Percentiles rank a stretch among this genome's conserved stretches.
These are phyloP conservation scores for Uronychia setigera DNA, from an alignment of 73 alveolate species.

Conservation along the genomic window DNA sequence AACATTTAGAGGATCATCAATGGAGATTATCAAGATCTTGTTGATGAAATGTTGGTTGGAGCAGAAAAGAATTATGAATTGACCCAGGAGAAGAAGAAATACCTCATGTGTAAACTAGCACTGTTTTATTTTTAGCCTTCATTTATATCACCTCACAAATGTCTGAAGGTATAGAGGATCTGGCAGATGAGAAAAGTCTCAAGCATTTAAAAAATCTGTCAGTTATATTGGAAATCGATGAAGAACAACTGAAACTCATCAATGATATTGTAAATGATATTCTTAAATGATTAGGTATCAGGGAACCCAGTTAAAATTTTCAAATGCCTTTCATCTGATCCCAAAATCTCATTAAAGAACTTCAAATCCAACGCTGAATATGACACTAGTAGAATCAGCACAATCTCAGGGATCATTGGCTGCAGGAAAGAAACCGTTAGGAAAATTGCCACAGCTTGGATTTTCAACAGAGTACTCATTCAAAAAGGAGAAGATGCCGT, in stretches of 20 bases:
- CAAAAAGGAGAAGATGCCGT: conserved; percentile 9
- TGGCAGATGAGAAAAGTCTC: background rate
- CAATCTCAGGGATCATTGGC: conserved; percentile 1
- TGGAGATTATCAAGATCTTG: background rate
- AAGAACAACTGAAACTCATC: conserved; percentile 1
- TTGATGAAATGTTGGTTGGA: background rate
- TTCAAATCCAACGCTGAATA: background rate
- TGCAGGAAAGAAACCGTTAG: background rate
- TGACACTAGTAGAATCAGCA: conserved; percentile 12
- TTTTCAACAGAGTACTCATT: background rate
- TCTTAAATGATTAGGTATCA: background rate
- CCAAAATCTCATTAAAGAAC: background rate
- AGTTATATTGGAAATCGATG: conserved; percentile 12
- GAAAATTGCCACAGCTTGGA: conserved; percentile 25
- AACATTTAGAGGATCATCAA: background rate
- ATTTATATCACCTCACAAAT: background rate
- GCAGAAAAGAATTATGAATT: background rate
- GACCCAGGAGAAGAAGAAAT: background rate
- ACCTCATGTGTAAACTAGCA: background rate
- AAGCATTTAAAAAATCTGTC: background rate
- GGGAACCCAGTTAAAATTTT: conserved; percentile 30
- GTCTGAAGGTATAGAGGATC: background rate
- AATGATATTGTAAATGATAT: background rate
- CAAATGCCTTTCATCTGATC: background rate
- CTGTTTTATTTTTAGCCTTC: background rate